A percentile compares a stretch with the other conserved stretches of the same genome.
Evolutionary conservation across 306 rosid genomes (phyloP).

Genomic region (Benincasa hispida): DNA sequence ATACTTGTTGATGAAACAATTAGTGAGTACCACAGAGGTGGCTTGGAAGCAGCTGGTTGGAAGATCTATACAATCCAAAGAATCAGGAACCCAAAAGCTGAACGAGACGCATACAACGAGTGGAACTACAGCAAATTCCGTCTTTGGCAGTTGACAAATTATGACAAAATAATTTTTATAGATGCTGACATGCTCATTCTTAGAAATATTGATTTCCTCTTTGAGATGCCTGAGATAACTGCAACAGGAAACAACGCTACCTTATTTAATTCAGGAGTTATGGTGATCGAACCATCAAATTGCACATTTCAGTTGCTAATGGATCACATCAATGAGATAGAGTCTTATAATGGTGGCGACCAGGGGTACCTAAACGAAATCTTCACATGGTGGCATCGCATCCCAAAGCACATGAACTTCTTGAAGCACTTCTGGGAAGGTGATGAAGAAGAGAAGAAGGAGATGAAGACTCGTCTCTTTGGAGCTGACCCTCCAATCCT

Average conservation of each 20-base stretch:
- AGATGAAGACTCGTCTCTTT: conserved; percentile 53
- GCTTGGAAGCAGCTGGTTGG: conserved; percentile 84
- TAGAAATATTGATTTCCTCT: conserved; percentile 72
- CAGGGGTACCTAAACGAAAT: conserved; percentile 80
- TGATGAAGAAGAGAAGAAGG: conserved; percentile 51
- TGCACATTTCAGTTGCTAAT: conserved; percentile 70
- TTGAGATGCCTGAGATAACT: conserved; percentile 68
- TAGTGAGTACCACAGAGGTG: conserved; percentile 55
- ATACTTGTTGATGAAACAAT: conserved; percentile 76
- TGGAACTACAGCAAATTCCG: conserved; percentile 95
- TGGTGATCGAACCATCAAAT: conserved; percentile 79
- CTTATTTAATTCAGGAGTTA: conserved; percentile 75
- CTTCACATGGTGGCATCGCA: conserved; percentile 89
- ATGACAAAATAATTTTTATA: conserved; percentile 78
- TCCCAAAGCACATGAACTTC: conserved; percentile 83
- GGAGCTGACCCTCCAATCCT: conserved; percentile 69
- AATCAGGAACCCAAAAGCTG: conserved; percentile 87
- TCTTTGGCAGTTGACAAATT: conserved; percentile 81
- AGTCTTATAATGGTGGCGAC: conserved; percentile 82
- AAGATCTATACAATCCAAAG: conserved; percentile 62
- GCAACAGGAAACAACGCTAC: conserved; percentile 81
- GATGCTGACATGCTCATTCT: conserved; percentile 82
- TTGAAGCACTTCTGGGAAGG: conserved; percentile 92
- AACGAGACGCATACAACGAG: conserved; percentile 73
- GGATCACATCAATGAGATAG: conserved; percentile 74